Base-by-base conservation (phyloP, 495 filamentous ascomycete genomes). In the Parathielavia hyrcaniae region DNA sequence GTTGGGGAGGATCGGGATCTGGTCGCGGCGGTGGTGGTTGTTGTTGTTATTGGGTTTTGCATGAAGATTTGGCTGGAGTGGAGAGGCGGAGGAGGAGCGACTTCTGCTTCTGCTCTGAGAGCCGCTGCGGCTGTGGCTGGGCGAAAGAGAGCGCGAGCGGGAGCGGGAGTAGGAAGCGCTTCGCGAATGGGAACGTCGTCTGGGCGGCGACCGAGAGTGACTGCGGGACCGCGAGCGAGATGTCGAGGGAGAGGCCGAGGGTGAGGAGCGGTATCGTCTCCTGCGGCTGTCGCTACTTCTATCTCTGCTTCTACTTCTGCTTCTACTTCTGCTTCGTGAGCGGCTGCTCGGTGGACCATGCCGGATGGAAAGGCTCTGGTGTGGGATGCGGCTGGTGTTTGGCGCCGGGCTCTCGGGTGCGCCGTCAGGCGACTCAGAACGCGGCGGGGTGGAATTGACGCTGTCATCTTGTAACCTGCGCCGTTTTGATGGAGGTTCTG, bases 391-490 rank as follows among this genome's bases (percentile, higher is more conserved):
- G 41, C 39, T 30, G 23, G 3, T 19, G 19, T 36, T 19, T 12
- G 43, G 52, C 41, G 50, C 44, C 44, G 53, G 43, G 50, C 45
- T 32, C 22, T 58, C 48, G 32, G 19, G 26, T 43, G 45, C 20
- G 32, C 50, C 35, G 12, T 58, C 30, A 19, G 71, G 68, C 39
- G 68, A 71, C 26, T 63, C 60, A 53, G 6, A 30, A 30, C 70
- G 71, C 32, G 60, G 65, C 14, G 73, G 69, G 12, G 70, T 73
- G 23, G 69, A 65, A 44, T 68, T 66, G 56, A 66, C 55, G 61
- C 67, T 74, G 61, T 74, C 74, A 43, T 73, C 74, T 61, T 77
- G 71, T 20, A 84, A 71, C 60, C 81, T 79, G 47, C 83, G 81
- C 36, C 81, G 76, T 64, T 83, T 84, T 17, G 79, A 69, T 7